These are phyloP conservation scores for Daldinia sp. DNA, from an alignment of 2,329 filamentous ascomycete genomes.

Conservation along the genomic window DNA sequence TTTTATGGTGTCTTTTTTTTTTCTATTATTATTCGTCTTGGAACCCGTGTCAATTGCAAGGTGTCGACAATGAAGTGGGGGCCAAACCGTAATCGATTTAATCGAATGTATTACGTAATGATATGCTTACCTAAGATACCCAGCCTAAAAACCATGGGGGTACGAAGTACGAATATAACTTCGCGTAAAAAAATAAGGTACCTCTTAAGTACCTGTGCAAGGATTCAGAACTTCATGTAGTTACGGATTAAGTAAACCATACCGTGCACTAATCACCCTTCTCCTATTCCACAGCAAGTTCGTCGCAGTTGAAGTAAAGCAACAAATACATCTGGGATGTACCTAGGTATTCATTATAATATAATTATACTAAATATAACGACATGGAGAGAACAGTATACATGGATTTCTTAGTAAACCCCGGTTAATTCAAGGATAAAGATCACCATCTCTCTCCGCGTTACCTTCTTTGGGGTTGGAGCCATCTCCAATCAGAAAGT, in stretches of 20 bases:
- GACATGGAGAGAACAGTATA: not conserved
- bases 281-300: too few relatives aligned
- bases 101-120: not conserved
- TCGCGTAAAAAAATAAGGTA: too few relatives aligned
- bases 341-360: too few relatives aligned
- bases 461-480: not conserved
- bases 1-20: constrained; percentile 7
- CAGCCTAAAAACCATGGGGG: too few relatives aligned
- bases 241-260: too few relatives aligned
- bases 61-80: constrained; percentile 31
- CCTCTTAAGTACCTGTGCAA: too few relatives aligned
- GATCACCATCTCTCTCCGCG: not conserved
- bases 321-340: too few relatives aligned
- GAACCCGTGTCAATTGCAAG: constrained; percentile 31
- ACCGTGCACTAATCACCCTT: too few relatives aligned
- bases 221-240: too few relatives aligned
- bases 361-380: too few relatives aligned
- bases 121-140: not conserved
- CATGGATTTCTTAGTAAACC: not conserved
- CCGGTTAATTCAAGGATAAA: not conserved
- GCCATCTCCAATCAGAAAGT: not conserved
- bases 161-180: too few relatives aligned
- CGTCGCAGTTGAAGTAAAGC: too few relatives aligned
- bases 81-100: not conserved
- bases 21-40: constrained; percentile 4